These are phyloP conservation scores for Bothriochloa decipiens DNA, from an alignment of 176 grass and related monocot genomes.

Conservation along the genomic window DNA sequence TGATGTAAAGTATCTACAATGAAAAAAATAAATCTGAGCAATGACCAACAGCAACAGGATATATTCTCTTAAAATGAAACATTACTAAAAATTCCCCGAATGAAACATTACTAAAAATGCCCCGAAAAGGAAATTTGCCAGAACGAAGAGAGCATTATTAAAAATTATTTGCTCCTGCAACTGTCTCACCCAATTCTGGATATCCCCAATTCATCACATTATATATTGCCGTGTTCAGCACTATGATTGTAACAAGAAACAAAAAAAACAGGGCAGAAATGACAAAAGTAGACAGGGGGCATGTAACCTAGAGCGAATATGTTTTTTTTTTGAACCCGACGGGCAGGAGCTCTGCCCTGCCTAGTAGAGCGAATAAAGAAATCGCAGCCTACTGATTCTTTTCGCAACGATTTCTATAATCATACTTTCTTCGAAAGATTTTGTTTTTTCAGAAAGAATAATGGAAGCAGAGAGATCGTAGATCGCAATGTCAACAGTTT, in stretches of 20 bases:
- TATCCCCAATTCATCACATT: neutral
- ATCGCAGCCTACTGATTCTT: neutral
- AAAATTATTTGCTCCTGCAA: neutral
- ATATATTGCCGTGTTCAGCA: neutral
- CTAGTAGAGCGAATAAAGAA: neutral
- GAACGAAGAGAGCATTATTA: neutral
- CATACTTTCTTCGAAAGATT: neutral
- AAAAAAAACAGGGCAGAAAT: neutral
- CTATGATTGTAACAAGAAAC: neutral
- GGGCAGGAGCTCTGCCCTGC: too few relatives aligned
- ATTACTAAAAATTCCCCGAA: neutral
- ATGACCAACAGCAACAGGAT: neutral
- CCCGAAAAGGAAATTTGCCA: too few relatives aligned
- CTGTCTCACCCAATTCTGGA: neutral
- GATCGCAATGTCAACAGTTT: neutral
- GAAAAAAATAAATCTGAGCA: neutral
- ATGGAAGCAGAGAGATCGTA: neutral
- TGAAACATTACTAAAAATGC: neutral
- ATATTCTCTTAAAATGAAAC: neutral
- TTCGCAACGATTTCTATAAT: neutral
- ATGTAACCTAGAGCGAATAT: neutral
- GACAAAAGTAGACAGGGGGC: neutral
- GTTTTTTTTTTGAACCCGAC: too few relatives aligned
- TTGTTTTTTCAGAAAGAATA: neutral
- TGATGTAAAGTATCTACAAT: neutral